Base-by-base conservation (phyloP, 257 asterid species). In the Plantago elongata region DNA sequence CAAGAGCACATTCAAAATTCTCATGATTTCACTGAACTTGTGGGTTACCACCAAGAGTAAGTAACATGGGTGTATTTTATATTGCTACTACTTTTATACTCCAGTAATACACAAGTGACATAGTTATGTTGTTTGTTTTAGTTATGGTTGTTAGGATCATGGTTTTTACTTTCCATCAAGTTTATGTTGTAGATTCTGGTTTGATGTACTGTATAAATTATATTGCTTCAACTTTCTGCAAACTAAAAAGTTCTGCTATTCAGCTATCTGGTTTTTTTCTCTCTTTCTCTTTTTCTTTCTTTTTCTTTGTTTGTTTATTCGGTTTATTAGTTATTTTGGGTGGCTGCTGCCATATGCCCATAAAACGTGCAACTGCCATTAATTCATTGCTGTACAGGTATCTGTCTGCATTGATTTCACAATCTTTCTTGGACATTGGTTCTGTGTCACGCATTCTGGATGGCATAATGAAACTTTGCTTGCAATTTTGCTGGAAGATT, bases 11-110 rank as follows among this genome's bases (percentile, higher is more conserved):
- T 87, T 65, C 95, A 87, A 67, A 84, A 87, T 81, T 89, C 99
- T 66, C 90, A 51, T 10, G 97, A 93, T 81, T 93, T 93, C 64
- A 89, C 94, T 17, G 92, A 89, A 73, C 80, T 93, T 66, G 97
- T 93, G 59, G 89, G 93, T 77, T 85, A 83, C 79, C 99, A 93
- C 77, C 99, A 85, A 82, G 97, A 89, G 99, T 89, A 76, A 82
- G 99, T 75, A 63, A 63, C 17, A 11, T 51, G 58, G 48, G 60
- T 34, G 40, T 34, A 34, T 34, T 34, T 34, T 34, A 4, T 34
- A 34, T 34, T 34, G 4, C 8, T 72, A 54, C 73, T 60, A 68
- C 50, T 57, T 14, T 59, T 60, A 51, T 30, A 60, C 14, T 56
- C 34, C 47, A 57, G 55, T 58, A 18, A 18, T 69, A 49, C 59